Percentiles rank a stretch among this genome's conserved stretches.
phyloP scores from a whole-genome alignment of 345 rosid genomes.

The Lenwebbia sp. region DNA sequence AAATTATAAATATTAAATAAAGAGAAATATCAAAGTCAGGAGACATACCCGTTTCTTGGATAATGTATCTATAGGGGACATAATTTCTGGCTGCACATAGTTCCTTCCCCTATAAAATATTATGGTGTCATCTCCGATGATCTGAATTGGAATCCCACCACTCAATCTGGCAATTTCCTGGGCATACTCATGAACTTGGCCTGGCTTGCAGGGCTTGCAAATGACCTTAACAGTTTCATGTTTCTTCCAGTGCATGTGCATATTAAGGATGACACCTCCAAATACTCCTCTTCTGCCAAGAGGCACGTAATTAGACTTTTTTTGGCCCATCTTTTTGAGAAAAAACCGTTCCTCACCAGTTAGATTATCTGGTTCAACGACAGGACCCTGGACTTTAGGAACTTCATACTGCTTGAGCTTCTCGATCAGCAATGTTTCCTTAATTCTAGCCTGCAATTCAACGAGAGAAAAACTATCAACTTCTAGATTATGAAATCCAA shows the following conservation, averaged over 20 bases:
- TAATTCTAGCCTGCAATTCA: slow-evolving; percentile 55
- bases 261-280: slow-evolving; percentile 88
- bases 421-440: slow-evolving; percentile 72
- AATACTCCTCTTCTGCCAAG: slow-evolving; percentile 82
- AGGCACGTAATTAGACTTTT: slow-evolving; percentile 60
- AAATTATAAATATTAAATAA: background rate
- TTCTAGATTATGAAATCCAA: background rate
- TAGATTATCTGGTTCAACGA: slow-evolving; percentile 58
- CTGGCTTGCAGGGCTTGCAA: slow-evolving; percentile 74
- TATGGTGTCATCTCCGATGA: slow-evolving; percentile 65
- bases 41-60: slow-evolving; percentile 63
- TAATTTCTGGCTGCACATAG: slow-evolving; percentile 82
- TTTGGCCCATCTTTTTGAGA: slow-evolving; percentile 82
- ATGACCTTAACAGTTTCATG: slow-evolving; percentile 94
- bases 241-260: slow-evolving; percentile 94
- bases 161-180: slow-evolving; percentile 76
- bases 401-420: slow-evolving; percentile 83
- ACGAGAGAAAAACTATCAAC: background rate
- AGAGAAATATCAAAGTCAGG: background rate
- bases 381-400: slow-evolving; percentile 72
- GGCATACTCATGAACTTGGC: slow-evolving; percentile 52
- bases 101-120: slow-evolving; percentile 75
- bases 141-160: slow-evolving; percentile 77
- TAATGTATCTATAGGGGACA: slow-evolving; percentile 83
- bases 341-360: slow-evolving; percentile 82